Percentiles rank a stretch among this genome's conserved stretches.
These are phyloP conservation scores for Thermomyces lanuginosus DNA, from an alignment of 2,329 filamentous ascomycete species.

Conservation along the genomic window DNA sequence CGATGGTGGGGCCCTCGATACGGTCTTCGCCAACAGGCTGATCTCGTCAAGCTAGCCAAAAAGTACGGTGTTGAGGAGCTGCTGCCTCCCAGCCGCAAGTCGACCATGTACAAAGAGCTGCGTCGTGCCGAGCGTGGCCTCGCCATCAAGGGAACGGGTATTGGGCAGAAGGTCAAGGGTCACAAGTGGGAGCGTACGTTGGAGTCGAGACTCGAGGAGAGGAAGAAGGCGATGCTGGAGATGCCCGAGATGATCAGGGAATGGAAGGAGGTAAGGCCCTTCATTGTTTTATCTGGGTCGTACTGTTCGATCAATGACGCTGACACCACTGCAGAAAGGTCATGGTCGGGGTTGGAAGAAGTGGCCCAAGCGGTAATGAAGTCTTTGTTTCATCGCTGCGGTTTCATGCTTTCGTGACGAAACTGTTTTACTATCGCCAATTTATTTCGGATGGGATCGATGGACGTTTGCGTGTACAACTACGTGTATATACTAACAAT, in stretches of 20 bases:
- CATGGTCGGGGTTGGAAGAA: conserved; percentile 61
- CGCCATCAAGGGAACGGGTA: conserved; percentile 80
- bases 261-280: conserved; percentile 67
- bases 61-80: conserved; percentile 66
- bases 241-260: conserved; percentile 85
- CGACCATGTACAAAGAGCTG: conserved; percentile 48
- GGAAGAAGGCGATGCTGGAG: conserved; percentile 78
- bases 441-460: neutral
- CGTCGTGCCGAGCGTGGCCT: conserved; percentile 63
- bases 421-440: neutral
- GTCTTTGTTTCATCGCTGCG: conserved; percentile 1
- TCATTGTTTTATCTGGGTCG: conserved; percentile 2
- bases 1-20: conserved; percentile 65
- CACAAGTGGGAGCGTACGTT: conserved; percentile 81
- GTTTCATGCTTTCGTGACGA: conserved; percentile 3
- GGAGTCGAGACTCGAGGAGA: conserved; percentile 67
- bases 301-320: neutral
- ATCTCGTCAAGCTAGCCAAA: conserved; percentile 71
- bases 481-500: neutral
- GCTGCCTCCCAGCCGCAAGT: conserved; percentile 61
- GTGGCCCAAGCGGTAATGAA: conserved; percentile 41
- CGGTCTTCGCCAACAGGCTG: conserved; percentile 74
- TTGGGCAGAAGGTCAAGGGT: conserved; percentile 87
- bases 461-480: neutral
- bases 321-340: conserved; percentile 36